These are phyloP conservation scores for Russula brevipes DNA, from an alignment of 768 basidiomycete species.

Conservation along the genomic window DNA sequence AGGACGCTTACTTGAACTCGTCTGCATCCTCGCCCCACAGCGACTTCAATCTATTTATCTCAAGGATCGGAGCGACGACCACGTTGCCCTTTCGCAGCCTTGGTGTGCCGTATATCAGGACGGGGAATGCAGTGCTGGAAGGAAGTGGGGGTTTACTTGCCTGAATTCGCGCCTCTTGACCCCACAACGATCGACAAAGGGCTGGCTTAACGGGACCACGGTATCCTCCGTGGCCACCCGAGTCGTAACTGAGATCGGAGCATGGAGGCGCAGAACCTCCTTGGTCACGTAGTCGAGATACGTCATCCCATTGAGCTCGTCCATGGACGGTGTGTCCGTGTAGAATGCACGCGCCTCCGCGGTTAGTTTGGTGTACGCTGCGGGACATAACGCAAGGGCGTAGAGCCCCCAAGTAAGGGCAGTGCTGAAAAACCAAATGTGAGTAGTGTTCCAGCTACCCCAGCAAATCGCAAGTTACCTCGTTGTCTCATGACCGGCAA, in stretches of 20 bases:
- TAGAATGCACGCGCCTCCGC: slow-evolving; percentile 49
- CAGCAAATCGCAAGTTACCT: slow-evolving; percentile 31
- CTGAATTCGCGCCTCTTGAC: slow-evolving; percentile 17
- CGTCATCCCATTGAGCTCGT: slow-evolving; percentile 57
- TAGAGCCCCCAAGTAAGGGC: slow-evolving; percentile 56
- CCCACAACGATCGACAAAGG: slow-evolving; percentile 24
- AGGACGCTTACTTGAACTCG: slow-evolving; percentile 27
- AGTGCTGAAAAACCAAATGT: slow-evolving; percentile 27
- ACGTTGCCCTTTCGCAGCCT: slow-evolving; percentile 19
- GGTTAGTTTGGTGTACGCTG: slow-evolving; percentile 51
- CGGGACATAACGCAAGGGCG: slow-evolving; percentile 44
- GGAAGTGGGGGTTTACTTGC: slow-evolving; percentile 2
- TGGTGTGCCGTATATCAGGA: not conserved
- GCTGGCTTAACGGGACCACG: slow-evolving; percentile 21
- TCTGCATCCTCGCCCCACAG: slow-evolving; percentile 27
- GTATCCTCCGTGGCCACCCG: slow-evolving; percentile 22
- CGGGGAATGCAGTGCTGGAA: not conserved
- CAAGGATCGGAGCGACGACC: slow-evolving; percentile 17
- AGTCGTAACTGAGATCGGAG: slow-evolving; percentile 20
- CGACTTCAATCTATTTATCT: slow-evolving; percentile 16
- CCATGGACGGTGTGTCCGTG: slow-evolving; percentile 62
- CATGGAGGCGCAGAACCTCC: slow-evolving; percentile 19
- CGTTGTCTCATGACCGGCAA: slow-evolving; percentile 58
- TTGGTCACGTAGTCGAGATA: slow-evolving; percentile 44
- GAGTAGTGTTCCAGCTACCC: not conserved